A percentile compares a stretch with the other conserved stretches of the same genome.
These are phyloP conservation scores for Oropetium thomaeum DNA, from an alignment of 176 grass and related monocot genomes.

Conservation along the genomic window DNA sequence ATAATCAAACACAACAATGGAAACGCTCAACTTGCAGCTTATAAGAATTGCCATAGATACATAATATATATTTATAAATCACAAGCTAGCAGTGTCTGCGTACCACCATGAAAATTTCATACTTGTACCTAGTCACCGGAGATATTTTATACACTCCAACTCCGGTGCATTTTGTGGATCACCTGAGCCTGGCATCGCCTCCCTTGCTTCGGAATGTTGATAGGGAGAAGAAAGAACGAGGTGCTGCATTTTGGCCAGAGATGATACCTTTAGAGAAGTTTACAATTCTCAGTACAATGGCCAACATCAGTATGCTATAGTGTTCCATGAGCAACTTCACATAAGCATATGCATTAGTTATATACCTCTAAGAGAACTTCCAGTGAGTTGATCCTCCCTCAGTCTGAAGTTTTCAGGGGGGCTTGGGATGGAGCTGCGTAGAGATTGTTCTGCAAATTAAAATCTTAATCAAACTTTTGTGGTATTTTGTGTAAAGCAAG, in stretches of 20 bases:
- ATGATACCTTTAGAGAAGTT: constrained; percentile 28
- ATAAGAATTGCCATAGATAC: constrained; percentile 61
- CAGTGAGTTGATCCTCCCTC: constrained; percentile 81
- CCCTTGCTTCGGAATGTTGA: constrained; percentile 88
- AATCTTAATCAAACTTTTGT: constrained; percentile 29
- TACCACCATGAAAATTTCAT: constrained; percentile 54
- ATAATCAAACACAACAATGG: constrained; percentile 43
- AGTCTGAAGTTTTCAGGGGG: constrained; percentile 83
- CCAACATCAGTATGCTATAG: constrained; percentile 1
- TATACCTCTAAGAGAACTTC: constrained; percentile 88
- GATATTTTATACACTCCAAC: constrained; percentile 46
- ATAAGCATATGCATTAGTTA: constrained; percentile 12
- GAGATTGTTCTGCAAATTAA: constrained; percentile 72
- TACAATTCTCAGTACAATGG: constrained; percentile 1
- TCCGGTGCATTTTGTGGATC: constrained; percentile 33
- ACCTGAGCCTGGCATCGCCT: constrained; percentile 84
- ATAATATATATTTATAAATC: constrained; percentile 57
- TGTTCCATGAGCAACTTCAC: constrained; percentile 27
- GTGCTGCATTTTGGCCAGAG: constrained; percentile 53
- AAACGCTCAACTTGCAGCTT: constrained; percentile 48
- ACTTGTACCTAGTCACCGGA: constrained; percentile 34
- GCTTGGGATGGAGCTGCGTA: constrained; percentile 78
- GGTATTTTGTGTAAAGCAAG: background rate
- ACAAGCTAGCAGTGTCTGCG: constrained; percentile 42
- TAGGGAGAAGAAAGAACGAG: constrained; percentile 93